Base-by-base conservation (phyloP, 2,329 filamentous ascomycete genomes). In the Fusarium sarcochroum region DNA sequence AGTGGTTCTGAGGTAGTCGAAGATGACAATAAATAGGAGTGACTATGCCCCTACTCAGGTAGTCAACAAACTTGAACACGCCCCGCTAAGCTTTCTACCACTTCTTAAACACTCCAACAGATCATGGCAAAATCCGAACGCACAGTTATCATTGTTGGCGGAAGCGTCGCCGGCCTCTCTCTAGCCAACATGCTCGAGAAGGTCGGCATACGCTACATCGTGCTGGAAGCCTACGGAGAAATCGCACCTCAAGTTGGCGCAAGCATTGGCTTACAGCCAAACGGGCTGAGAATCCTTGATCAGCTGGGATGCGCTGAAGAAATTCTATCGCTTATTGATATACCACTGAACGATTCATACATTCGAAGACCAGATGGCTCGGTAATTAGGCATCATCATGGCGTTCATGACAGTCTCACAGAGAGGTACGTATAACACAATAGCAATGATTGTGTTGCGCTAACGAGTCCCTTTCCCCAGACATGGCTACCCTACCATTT, bases 161-260 rank as follows among this genome's bases (percentile, higher is more conserved):
- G 53, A 3, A 54, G 64, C 2, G 42, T 71, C 6, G 35, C 68
- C 0, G 64, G 63, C 17, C 60, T 71, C 15, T 44, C 68, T 0
- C 35, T 70, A 0, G 60, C 68, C 6, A 70, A 66, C 2, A 63
- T 61, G 53, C 17, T 71, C 0, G 59, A 70, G 7, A 49, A 17
- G 20, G 30, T 38, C 2, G 47, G 45, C 14, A 81, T 88, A 50
- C 79, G 85, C 57, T 87, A 81, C 64, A 59, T 85, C 3, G 58
- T 88, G 0, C 77, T 88, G 0, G 85, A 88, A 63, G 73, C 76
- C 0, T 74, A 82, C 45, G 25, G 61, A 0, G 70, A 79, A 0
- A 80, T 87, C 21, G 80, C 80, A 1, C 84, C 85, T 0, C 75
- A 80, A 20, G 74, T 82, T 0, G 86, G 86, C 1, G 84, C 84